Percentiles rank a stretch among this genome's conserved stretches.
Evolutionary conservation across 495 filamentous ascomycete species (phyloP).

Genomic region (Endocarpon pusillum): DNA sequence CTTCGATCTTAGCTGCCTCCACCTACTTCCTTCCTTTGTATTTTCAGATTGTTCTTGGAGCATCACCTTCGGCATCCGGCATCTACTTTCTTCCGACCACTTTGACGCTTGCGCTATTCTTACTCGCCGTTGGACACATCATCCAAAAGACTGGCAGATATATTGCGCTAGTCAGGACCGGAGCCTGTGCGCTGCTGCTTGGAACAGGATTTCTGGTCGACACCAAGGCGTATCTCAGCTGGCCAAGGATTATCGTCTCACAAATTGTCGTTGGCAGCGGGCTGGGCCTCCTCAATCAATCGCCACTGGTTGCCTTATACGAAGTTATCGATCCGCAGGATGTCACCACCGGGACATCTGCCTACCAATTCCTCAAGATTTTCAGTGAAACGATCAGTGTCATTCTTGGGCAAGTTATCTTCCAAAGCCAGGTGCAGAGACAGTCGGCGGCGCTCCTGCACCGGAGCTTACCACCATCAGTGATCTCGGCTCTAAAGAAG

Average conservation of each 20-base stretch:
- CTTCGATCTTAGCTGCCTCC: conserved; percentile 35
- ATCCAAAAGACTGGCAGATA: conserved; percentile 53
- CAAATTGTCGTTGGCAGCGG: conserved; percentile 37
- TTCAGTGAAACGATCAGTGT: conserved; percentile 34
- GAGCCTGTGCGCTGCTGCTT: conserved; percentile 32
- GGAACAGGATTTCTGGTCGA: conserved; percentile 38
- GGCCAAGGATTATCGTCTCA: conserved; percentile 34
- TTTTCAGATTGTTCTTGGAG: conserved; percentile 57
- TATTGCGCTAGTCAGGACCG: conserved; percentile 30
- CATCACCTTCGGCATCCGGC: conserved; percentile 42
- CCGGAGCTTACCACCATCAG: conserved; percentile 19
- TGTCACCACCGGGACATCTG: conserved; percentile 34
- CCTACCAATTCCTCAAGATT: conserved; percentile 34
- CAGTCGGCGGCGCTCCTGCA: conserved; percentile 28
- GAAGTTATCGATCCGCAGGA: conserved; percentile 30
- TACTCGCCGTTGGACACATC: conserved; percentile 41
- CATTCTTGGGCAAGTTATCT: conserved; percentile 39
- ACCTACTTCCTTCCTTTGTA: conserved; percentile 49
- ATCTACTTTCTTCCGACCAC: conserved; percentile 52
- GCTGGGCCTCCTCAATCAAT: conserved; percentile 39
- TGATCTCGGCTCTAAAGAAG: conserved; percentile 14
- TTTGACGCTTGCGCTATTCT: conserved; percentile 33
- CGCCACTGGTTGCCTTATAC: conserved; percentile 41
- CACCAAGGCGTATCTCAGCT: conserved; percentile 27
- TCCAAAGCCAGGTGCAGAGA: no score